Percentiles rank a stretch among this genome's conserved stretches.
phyloP scores from a whole-genome alignment of 345 rosid genomes.

The Brassica carinata region DNA sequence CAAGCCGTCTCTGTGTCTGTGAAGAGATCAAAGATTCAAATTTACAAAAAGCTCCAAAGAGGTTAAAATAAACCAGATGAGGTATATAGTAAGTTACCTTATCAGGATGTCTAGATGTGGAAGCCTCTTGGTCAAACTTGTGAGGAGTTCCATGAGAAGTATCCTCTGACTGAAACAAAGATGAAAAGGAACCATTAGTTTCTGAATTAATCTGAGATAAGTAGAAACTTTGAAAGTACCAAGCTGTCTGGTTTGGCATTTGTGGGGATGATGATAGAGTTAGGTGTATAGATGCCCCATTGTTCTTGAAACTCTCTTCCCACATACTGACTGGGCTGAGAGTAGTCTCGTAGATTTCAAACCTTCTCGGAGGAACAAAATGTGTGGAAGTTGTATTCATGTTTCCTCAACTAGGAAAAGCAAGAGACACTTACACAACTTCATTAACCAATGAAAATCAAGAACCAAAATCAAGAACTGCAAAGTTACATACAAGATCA shows the following conservation, averaged over 20 bases:
- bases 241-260: constrained; percentile 64
- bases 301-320: constrained; percentile 70
- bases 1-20: constrained; percentile 89
- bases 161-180: constrained; percentile 72
- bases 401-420: constrained; percentile 43
- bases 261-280: constrained; percentile 52
- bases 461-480: too few species aligned
- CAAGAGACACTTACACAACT: background rate
- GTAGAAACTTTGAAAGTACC: constrained; percentile 45
- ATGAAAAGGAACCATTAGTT: constrained; percentile 22
- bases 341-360: constrained; percentile 69
- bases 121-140: constrained; percentile 82
- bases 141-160: constrained; percentile 66
- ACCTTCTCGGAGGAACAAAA: constrained; percentile 68
- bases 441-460: too few species aligned
- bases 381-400: constrained; percentile 83
- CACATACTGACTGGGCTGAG: constrained; percentile 77
- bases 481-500: constrained; percentile 8
- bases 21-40: constrained; percentile 1
- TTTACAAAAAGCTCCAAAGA: background rate
- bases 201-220: background rate
- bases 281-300: constrained; percentile 49
- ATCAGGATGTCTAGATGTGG: constrained; percentile 66
- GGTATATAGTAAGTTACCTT: constrained; percentile 49
- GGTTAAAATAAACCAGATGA: background rate